These are phyloP conservation scores for Dryadomyces sulphureus DNA, from an alignment of 2,329 filamentous ascomycete species.

Conservation along the genomic window DNA sequence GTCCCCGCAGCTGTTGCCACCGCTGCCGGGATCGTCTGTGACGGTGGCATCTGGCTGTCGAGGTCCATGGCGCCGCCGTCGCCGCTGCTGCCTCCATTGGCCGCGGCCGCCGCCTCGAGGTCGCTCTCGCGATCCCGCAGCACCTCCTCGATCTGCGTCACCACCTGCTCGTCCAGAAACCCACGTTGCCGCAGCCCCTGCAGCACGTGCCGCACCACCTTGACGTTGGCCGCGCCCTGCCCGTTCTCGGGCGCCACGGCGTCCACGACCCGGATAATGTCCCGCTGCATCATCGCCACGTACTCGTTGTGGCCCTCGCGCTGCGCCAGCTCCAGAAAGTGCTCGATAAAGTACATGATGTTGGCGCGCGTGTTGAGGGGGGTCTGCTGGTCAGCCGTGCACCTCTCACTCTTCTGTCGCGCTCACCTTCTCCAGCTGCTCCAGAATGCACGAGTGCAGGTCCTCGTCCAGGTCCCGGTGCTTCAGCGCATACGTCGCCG, in stretches of 20 bases:
- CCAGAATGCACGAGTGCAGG: constrained; percentile 89
- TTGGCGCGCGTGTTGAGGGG: constrained; percentile 96
- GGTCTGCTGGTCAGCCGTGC: constrained; percentile 35
- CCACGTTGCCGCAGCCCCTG: constrained; percentile 53
- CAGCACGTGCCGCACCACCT: constrained; percentile 71
- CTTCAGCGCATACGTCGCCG: constrained; percentile 86
- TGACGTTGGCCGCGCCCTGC: constrained; percentile 82
- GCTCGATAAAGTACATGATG: constrained; percentile 98
- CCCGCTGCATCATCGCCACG: constrained; percentile 85
- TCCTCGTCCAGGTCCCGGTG: constrained; percentile 94
- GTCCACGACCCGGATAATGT: constrained; percentile 83
- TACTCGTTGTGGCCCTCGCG: constrained; percentile 68
- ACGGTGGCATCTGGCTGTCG: constrained; percentile 23
- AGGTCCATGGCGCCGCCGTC: constrained; percentile 19
- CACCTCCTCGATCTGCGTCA: constrained; percentile 67
- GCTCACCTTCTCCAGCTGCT: constrained; percentile 73
- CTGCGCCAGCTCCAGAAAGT: constrained; percentile 74
- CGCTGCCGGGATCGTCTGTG: constrained; percentile 23
- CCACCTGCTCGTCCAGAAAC: constrained; percentile 60
- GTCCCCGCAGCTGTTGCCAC: not conserved
- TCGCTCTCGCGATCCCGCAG: constrained; percentile 66
- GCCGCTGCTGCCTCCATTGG: not conserved
- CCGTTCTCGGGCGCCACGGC: constrained; percentile 79
- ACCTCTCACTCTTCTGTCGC: not conserved
- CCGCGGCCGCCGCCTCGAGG: constrained; percentile 12